These are phyloP conservation scores for Penicillium sclerotiorum DNA, from an alignment of 2,329 filamentous ascomycete species.

Conservation along the genomic window DNA sequence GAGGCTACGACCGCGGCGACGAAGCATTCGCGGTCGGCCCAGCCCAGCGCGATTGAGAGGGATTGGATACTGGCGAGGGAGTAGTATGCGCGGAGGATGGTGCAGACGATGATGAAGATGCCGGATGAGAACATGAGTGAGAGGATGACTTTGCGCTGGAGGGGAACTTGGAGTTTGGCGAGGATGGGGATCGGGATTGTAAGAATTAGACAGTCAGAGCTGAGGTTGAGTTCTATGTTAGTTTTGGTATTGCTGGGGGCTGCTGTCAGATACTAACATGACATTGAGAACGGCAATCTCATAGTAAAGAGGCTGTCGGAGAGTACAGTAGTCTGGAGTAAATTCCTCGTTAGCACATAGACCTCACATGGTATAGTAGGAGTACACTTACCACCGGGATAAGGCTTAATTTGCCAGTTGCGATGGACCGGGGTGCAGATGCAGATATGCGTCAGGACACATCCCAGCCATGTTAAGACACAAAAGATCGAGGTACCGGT, in stretches of 20 bases:
- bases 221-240: background rate
- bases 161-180: slow-evolving; percentile 19
- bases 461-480: slow-evolving; percentile 29
- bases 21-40: slow-evolving; percentile 30
- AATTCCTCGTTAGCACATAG: background rate
- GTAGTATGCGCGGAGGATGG: slow-evolving; percentile 30
- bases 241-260: background rate
- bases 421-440: slow-evolving; percentile 31
- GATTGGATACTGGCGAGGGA: slow-evolving; percentile 23
- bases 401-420: slow-evolving; percentile 38
- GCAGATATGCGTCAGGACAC: slow-evolving; percentile 32
- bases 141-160: slow-evolving; percentile 25
- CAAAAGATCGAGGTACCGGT: slow-evolving; percentile 26
- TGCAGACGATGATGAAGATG: slow-evolving; percentile 31
- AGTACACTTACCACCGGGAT: slow-evolving; percentile 24
- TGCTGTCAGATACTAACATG: slow-evolving; percentile 8
- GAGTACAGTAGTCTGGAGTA: slow-evolving; percentile 25
- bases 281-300: slow-evolving; percentile 23
- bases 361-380: background rate
- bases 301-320: slow-evolving; percentile 23
- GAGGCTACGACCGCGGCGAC: slow-evolving; percentile 29
- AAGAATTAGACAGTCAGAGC: slow-evolving; percentile 24
- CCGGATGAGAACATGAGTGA: slow-evolving; percentile 29
- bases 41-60: slow-evolving; percentile 25
- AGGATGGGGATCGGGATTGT: slow-evolving; percentile 26